Evolutionary conservation across 805 yeast species (phyloP).

Genomic region (Saccharomycopsis guyanensis): DNA sequence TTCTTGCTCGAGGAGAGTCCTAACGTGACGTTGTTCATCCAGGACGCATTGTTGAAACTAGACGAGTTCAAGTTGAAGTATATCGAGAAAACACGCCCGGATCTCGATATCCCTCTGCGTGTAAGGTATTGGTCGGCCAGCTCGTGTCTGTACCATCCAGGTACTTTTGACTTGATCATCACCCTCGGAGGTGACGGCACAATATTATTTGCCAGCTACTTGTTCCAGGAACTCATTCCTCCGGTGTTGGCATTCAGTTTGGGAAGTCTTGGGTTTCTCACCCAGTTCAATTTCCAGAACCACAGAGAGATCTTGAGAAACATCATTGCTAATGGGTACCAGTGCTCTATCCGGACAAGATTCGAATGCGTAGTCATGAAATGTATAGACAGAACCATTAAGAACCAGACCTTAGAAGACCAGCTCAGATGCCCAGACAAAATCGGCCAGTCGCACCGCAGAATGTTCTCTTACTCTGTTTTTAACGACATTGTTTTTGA

Average conservation of each 20-base stretch:
- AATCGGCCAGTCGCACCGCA: conserved; percentile 25
- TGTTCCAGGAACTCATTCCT: conserved; percentile 81
- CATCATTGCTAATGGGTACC: conserved; percentile 34
- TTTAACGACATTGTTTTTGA: conserved; percentile 46
- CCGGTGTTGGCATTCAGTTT: conserved; percentile 84
- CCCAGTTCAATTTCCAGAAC: conserved; percentile 68
- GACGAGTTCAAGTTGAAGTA: conserved; percentile 36
- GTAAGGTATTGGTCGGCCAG: conserved; percentile 33
- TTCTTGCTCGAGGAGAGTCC: conserved; percentile 20
- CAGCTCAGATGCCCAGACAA: conserved; percentile 23
- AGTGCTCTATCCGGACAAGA: conserved; percentile 41
- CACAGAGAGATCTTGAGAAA: conserved; percentile 6
- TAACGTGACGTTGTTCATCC: conserved; percentile 43
- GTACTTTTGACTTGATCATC: conserved; percentile 64
- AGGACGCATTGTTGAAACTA: conserved; percentile 26
- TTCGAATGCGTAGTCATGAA: conserved; percentile 44
- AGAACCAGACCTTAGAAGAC: conserved; percentile 20
- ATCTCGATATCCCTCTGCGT: conserved; percentile 19
- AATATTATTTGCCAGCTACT: conserved; percentile 77
- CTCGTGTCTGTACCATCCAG: conserved; percentile 31
- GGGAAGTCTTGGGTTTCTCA: conserved; percentile 89
- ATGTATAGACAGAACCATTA: conserved; percentile 20
- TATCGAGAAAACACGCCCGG: conserved; percentile 27
- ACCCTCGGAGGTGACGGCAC: conserved; percentile 98
- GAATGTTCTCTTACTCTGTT: conserved; percentile 31